Percentiles rank a stretch among this genome's conserved stretches.
These are phyloP conservation scores for Kuraishia hungarica DNA, from an alignment of 805 yeast genomes.

Conservation along the genomic window DNA sequence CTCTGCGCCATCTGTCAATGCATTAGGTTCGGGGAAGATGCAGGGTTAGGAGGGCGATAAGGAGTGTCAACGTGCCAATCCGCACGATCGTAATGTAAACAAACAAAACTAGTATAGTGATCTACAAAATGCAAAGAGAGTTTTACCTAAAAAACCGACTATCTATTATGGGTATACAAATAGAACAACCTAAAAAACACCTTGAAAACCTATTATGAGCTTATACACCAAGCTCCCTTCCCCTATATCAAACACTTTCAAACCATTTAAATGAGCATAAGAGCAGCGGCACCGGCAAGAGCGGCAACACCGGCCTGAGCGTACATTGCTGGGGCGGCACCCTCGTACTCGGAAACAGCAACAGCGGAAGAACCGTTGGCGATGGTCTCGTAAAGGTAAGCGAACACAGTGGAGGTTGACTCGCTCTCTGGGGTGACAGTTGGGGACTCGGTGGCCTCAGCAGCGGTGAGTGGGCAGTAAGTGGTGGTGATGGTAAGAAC, in stretches of 20 bases:
- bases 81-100: neutral
- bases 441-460: constrained; percentile 4
- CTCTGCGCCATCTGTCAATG: neutral
- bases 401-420: constrained; percentile 1
- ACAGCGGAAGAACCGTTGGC: neutral
- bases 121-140: neutral
- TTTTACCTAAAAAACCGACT: neutral
- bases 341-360: constrained; percentile 1
- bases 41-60: neutral
- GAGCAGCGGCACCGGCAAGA: constrained; percentile 2
- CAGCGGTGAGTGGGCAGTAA: constrained; percentile 13
- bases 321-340: constrained; percentile 2
- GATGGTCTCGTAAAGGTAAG: neutral
- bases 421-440: constrained; percentile 1
- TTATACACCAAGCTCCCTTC: neutral
- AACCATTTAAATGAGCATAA: neutral
- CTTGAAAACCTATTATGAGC: neutral
- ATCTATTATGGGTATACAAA: neutral
- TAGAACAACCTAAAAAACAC: neutral
- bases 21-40: neutral
- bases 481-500: constrained; percentile 14
- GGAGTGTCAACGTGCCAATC: neutral
- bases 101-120: neutral
- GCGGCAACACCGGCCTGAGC: constrained; percentile 4
- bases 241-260: neutral